Conservation (phyloP, 306 rosid species). For the Dryas drummondii region DNA sequence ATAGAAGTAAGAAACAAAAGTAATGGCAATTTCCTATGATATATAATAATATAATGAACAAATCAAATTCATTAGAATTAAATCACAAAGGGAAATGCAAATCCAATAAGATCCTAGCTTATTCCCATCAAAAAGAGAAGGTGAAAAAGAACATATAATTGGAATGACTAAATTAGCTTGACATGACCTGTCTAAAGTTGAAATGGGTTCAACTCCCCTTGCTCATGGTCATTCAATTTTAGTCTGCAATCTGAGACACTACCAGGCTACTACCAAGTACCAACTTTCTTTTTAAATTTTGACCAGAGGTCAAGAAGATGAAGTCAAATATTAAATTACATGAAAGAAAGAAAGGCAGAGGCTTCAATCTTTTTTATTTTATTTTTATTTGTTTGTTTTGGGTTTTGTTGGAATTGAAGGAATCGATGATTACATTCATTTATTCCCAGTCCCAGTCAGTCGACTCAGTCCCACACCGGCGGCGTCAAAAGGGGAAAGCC, state of each 20-base stretch:
- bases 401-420: neutral
- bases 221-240: neutral
- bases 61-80: no score
- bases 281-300: neutral
- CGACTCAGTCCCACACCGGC: neutral
- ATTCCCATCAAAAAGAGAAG: neutral
- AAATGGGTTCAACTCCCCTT: neutral
- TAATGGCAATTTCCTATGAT: no score
- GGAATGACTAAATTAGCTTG: neutral
- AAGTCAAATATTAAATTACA: neutral
- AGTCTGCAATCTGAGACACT: conserved; percentile 4
- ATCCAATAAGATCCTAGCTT: neutral
- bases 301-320: neutral
- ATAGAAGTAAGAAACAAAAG: no score
- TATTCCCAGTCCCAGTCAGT: no score
- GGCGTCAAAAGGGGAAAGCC: neutral
- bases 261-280: neutral
- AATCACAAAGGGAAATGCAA: neutral
- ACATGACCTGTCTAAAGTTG: neutral
- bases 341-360: neutral
- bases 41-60: no score
- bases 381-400: neutral
- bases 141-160: neutral
- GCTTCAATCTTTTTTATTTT: neutral
- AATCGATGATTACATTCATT: no score